Percentiles rank a stretch among this genome's conserved stretches.
Conservation (phyloP, 2,329 filamentous ascomycete genomes). For the Alternaria panax region DNA sequence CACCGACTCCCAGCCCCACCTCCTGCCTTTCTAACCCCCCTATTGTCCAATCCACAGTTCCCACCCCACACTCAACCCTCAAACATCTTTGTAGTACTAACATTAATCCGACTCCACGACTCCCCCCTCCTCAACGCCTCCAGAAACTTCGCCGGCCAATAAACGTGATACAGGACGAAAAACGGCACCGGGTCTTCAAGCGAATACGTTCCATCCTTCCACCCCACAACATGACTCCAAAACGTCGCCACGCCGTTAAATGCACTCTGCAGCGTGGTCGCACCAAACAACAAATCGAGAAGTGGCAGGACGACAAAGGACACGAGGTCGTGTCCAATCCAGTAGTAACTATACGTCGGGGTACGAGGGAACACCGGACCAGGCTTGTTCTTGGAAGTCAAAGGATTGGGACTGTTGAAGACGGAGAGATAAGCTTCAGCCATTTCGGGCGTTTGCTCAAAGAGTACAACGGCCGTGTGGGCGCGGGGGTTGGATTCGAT, state of each 20-base stretch:
- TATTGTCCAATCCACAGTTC: not conserved
- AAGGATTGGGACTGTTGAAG: conserved; percentile 27
- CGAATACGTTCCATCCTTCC: conserved; percentile 60
- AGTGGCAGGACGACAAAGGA: conserved; percentile 55
- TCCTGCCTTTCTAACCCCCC: not conserved
- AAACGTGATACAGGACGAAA: conserved; percentile 61
- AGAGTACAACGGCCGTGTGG: conserved; percentile 72
- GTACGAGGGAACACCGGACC: conserved; percentile 30
- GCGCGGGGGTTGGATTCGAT: conserved; percentile 76
- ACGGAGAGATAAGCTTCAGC: conserved; percentile 39
- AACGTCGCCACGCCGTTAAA: conserved; percentile 43
- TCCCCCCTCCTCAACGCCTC: conserved; percentile 54
- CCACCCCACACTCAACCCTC: conserved; percentile 14
- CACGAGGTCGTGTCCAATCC: conserved; percentile 72
- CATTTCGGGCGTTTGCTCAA: conserved; percentile 51
- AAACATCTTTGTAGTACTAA: conserved; percentile 70
- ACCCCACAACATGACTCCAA: conserved; percentile 53
- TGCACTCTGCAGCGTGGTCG: conserved; percentile 26
- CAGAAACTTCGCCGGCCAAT: conserved; percentile 62
- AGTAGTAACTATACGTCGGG: conserved; percentile 59
- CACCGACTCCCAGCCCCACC: not conserved
- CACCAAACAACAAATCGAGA: conserved; percentile 30
- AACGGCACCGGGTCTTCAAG: conserved; percentile 60
- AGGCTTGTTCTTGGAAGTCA: conserved; percentile 7
- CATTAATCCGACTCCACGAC: conserved; percentile 71